Conservation (phyloP, 495 filamentous ascomycete genomes). For the Penicillium argentinense region DNA sequence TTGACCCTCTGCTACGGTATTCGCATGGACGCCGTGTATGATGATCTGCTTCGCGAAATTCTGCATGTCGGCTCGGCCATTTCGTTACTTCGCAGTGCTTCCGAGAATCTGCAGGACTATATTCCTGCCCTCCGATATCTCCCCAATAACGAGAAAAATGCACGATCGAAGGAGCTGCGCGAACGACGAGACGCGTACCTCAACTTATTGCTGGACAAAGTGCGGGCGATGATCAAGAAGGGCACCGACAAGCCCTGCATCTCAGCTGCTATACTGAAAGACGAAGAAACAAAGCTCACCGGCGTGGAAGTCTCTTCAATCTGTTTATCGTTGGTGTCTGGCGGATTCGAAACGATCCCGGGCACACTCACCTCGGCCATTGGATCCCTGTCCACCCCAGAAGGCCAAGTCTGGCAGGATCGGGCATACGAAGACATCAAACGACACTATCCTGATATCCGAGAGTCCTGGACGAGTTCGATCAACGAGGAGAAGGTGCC, state of each 20-base stretch:
- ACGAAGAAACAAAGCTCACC: slow-evolving; percentile 47
- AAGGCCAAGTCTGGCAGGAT: slow-evolving; percentile 51
- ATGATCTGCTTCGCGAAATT: slow-evolving; percentile 50
- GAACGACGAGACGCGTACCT: slow-evolving; percentile 47
- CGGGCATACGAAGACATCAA: slow-evolving; percentile 56
- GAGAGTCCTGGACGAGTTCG: slow-evolving; percentile 48
- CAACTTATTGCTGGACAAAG: slow-evolving; percentile 46
- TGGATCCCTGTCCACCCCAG: slow-evolving; percentile 45
- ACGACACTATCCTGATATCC: slow-evolving; percentile 42
- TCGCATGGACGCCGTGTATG: slow-evolving; percentile 52
- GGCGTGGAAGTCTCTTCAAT: slow-evolving; percentile 52
- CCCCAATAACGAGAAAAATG: slow-evolving; percentile 50
- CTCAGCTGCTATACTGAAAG: slow-evolving; percentile 49
- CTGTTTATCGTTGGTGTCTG: slow-evolving; percentile 50
- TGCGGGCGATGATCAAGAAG: slow-evolving; percentile 46
- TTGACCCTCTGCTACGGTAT: slow-evolving; percentile 55
- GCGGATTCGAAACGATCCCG: slow-evolving; percentile 53
- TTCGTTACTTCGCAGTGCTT: slow-evolving; percentile 46
- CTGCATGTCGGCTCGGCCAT: slow-evolving; percentile 51
- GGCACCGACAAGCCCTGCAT: slow-evolving; percentile 55
- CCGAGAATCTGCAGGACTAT: slow-evolving; percentile 54
- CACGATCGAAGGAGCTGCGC: slow-evolving; percentile 44
- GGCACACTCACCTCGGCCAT: slow-evolving; percentile 49
- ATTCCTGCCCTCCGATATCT: slow-evolving; percentile 47
- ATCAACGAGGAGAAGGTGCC: slow-evolving; percentile 49